Conservation (phyloP, 2,329 filamentous ascomycete species). For the Colletotrichum caudatum region DNA sequence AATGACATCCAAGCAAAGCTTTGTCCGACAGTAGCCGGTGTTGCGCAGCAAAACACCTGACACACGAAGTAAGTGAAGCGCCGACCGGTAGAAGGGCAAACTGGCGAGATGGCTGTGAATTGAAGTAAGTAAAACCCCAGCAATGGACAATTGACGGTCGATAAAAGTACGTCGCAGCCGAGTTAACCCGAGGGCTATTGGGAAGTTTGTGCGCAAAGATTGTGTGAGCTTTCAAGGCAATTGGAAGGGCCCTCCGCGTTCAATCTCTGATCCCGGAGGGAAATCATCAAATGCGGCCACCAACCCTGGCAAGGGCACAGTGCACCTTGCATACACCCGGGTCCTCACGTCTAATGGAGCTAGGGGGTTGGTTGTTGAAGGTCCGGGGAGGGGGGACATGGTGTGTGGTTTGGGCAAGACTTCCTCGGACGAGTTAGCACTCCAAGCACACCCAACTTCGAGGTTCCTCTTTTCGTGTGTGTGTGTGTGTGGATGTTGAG, state of each 20-base stretch:
- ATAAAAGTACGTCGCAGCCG: conserved; percentile 25
- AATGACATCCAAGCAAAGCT: conserved; percentile 35
- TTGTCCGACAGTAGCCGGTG: conserved; percentile 25
- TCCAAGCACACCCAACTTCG: not conserved
- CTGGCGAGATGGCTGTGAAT: not conserved
- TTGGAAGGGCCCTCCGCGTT: conserved; percentile 32
- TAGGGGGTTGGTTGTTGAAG: conserved; percentile 12
- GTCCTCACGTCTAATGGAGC: conserved; percentile 16
- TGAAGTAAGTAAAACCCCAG: conserved; percentile 4
- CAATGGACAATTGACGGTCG: conserved; percentile 23
- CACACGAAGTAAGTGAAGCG: not conserved
- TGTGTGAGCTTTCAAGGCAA: conserved; percentile 26
- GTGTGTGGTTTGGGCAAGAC: conserved; percentile 19
- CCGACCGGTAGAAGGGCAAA: conserved; percentile 18
- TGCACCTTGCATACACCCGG: conserved; percentile 26
- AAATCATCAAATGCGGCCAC: conserved; percentile 36
- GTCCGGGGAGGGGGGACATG: conserved; percentile 21
- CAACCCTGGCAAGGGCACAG: conserved; percentile 33
- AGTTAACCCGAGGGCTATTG: conserved; percentile 34
- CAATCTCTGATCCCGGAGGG: conserved; percentile 41
- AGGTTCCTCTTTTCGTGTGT: not conserved
- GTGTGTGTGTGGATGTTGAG: conserved; percentile 8
- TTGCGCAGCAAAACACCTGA: conserved; percentile 26
- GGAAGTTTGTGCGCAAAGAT: conserved; percentile 2
- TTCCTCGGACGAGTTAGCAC: conserved; percentile 9